phyloP scores from a whole-genome alignment of 2,329 filamentous ascomycete species.

The Ploettnerulaceae sp. region DNA sequence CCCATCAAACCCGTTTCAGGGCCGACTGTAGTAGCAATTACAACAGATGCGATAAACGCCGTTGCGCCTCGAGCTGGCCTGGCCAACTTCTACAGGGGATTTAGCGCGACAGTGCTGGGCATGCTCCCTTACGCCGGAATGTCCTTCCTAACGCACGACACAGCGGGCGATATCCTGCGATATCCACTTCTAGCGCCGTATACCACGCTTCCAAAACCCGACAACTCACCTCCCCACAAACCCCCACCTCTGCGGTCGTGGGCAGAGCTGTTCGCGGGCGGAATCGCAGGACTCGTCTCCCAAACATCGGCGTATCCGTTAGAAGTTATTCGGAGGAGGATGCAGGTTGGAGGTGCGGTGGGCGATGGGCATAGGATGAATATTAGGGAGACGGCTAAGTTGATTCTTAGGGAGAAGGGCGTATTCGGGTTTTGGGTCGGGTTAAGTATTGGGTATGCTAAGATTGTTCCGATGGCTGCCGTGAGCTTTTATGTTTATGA shows the following conservation, averaged over 20 bases:
- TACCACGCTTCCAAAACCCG: constrained; percentile 66
- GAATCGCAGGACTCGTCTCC: constrained; percentile 79
- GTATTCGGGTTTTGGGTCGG: constrained; percentile 85
- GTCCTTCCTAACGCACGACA: constrained; percentile 93
- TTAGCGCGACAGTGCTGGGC: constrained; percentile 81
- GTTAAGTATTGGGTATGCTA: constrained; percentile 89
- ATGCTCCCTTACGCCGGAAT: constrained; percentile 97
- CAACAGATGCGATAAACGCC: constrained; percentile 43
- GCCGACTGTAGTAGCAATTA: constrained; percentile 37
- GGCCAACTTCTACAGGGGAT: constrained; percentile 91
- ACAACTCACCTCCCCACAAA: constrained; percentile 51
- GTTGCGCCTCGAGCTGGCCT: constrained; percentile 63
- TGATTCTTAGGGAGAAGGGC: constrained; percentile 73
- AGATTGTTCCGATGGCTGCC: constrained; percentile 86
- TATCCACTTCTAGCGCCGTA: constrained; percentile 60
- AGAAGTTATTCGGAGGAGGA: constrained; percentile 84
- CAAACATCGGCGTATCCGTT: constrained; percentile 92
- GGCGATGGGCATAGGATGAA: constrained; percentile 78
- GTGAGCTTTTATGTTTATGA: constrained; percentile 63
- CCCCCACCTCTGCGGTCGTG: constrained; percentile 72
- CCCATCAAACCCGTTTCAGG: constrained; percentile 37
- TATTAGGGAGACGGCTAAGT: constrained; percentile 71
- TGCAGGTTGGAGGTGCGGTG: constrained; percentile 94
- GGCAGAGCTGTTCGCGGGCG: constrained; percentile 81
- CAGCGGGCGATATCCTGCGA: constrained; percentile 77